Base-by-base conservation (phyloP, 805 yeast genomes). In the Lachancea fermentati region DNA sequence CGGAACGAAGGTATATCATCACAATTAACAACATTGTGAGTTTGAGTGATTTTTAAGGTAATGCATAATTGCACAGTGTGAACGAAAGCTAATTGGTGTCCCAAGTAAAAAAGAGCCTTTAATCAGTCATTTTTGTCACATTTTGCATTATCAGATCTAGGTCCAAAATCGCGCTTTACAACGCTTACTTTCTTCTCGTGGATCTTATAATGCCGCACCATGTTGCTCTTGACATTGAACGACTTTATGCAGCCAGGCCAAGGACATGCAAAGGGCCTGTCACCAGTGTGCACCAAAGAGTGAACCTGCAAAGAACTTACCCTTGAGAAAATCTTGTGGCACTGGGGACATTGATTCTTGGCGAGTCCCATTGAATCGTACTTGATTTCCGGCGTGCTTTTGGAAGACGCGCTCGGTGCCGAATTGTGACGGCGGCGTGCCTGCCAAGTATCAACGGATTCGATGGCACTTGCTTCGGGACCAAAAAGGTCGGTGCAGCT, bases 301-400 rank as follows among this genome's bases (percentile, higher is more conserved):
- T 85, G 95, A 4, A 85, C 84, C 42, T 79, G 81, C 41, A 85
- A 65, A 0, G 91, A 84, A 13, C 87, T 80, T 4, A 91, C 84
- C 52, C 93, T 72, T 46, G 81, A 79, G 62, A 85, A 83, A 36
- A 74, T 76, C 56, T 83, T 84, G 37, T 72, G 69, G 59, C 95
- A 85, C 9, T 76, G 68, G 14, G 51, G 58, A 42, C 71, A 66
- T 37, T 73, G 58, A 50, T 74, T 72, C 35, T 35, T 36, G 32
- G 26, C 31, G 11, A 9, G 19, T 6, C 22, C 34, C 7, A 17
- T 5, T 5, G 34, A 31, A 14, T 31, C 19, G 22, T 15, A 15
- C 19, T 31, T 7, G 12, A 31, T 31, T 14, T 15, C 34, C 6
- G 6, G 6, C 14, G 31, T 13, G 31, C 31, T 13, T 13, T 13